These are phyloP conservation scores for Jatropha curcas DNA, from an alignment of 345 rosid genomes.

Conservation along the genomic window DNA sequence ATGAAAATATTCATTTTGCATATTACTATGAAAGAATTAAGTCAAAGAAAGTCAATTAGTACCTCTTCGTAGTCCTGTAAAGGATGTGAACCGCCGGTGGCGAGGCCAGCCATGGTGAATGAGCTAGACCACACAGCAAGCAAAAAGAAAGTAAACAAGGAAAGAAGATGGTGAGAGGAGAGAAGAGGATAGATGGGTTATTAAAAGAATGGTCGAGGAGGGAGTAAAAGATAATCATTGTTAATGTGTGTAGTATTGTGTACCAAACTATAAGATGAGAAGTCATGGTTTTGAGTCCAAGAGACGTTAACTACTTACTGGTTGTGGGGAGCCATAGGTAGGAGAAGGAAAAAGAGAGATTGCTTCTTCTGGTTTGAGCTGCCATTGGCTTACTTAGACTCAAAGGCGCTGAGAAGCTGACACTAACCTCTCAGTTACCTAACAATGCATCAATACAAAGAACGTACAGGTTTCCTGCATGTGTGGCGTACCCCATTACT, in stretches of 20 bases:
- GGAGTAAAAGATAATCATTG: background rate
- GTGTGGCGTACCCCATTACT: background rate
- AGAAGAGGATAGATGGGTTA: slow-evolving; percentile 3
- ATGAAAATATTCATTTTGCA: no score
- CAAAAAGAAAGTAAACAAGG: background rate
- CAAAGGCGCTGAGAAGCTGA: slow-evolving; percentile 26
- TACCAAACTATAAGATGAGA: slow-evolving; percentile 89
- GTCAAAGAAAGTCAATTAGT: no score
- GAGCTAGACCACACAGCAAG: slow-evolving; percentile 43
- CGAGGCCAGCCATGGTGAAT: slow-evolving; percentile 56
- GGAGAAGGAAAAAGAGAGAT: slow-evolving; percentile 16
- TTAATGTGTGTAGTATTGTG: slow-evolving; percentile 11
- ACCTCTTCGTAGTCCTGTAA: slow-evolving; percentile 41
- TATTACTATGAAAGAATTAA: no score
- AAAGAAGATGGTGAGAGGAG: slow-evolving; percentile 30
- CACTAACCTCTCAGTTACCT: slow-evolving; percentile 25
- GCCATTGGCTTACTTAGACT: slow-evolving; percentile 31
- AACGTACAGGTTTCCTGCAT: background rate
- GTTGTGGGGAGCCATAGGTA: slow-evolving; percentile 9
- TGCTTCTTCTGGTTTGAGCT: background rate
- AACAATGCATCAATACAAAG: background rate
- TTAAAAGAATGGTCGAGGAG: slow-evolving; percentile 12
- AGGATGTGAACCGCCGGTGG: slow-evolving; percentile 36
- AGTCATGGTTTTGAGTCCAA: slow-evolving; percentile 66
- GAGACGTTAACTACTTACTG: slow-evolving; percentile 41